phyloP scores from a whole-genome alignment of 352 stramenopile species.

The Pythium rhizo-oryzae region DNA sequence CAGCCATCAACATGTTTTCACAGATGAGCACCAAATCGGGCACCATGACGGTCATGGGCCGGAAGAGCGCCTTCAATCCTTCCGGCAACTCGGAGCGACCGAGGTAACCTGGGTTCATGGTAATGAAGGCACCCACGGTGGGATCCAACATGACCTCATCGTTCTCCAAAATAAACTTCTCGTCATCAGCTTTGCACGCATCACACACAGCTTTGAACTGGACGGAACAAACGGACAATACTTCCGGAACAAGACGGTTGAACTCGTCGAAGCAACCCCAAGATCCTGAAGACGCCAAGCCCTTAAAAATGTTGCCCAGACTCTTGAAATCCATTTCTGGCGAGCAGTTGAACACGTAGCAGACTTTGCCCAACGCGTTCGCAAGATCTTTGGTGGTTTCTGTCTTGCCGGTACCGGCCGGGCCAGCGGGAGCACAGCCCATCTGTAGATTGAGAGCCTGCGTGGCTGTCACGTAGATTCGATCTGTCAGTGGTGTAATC shows the following conservation, averaged over 20 bases:
- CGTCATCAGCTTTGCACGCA: constrained; percentile 93
- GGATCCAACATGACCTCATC: constrained; percentile 93
- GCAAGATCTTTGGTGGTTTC: constrained; percentile 96
- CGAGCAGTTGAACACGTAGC: constrained; percentile 96
- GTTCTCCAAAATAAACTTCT: constrained; percentile 94
- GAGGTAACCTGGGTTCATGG: constrained; percentile 97
- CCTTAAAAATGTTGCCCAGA: constrained; percentile 98
- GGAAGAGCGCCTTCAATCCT: constrained; percentile 95
- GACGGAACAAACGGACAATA: constrained; percentile 93
- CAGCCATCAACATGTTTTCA: constrained; percentile 98
- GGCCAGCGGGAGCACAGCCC: constrained; percentile 78
- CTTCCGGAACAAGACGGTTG: constrained; percentile 94
- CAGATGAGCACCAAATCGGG: constrained; percentile 96
- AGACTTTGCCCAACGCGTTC: constrained; percentile 94
- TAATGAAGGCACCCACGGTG: constrained; percentile 95
- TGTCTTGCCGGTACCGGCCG: constrained; percentile 93
- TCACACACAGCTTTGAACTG: constrained; percentile 97
- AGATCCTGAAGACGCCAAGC: constrained; percentile 92
- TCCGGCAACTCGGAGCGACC: constrained; percentile 94
- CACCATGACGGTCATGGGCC: constrained; percentile 97
- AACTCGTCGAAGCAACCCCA: constrained; percentile 98
- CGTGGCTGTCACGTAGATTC: constrained; percentile 96
- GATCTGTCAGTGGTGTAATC: constrained; percentile 96
- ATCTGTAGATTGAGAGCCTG: constrained; percentile 94
- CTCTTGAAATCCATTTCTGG: constrained; percentile 97